These are phyloP conservation scores for Phytophthora fragariae DNA, from an alignment of 352 stramenopile genomes.

Conservation along the genomic window DNA sequence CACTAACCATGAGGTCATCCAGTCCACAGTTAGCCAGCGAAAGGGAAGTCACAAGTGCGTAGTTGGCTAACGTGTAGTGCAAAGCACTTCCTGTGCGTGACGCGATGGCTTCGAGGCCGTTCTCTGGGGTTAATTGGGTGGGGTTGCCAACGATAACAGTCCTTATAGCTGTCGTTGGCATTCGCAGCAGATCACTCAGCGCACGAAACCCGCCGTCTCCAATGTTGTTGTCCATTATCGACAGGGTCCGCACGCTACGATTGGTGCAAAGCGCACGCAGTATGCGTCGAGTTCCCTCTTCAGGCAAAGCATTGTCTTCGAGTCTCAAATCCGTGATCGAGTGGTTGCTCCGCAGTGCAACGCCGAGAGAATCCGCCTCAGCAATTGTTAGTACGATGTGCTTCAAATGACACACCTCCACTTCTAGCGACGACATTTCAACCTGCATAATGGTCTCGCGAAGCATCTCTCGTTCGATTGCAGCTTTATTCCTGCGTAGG, in stretches of 20 bases:
- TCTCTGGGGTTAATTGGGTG: slow-evolving; percentile 31
- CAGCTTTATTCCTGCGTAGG: slow-evolving; percentile 37
- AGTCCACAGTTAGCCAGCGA: slow-evolving; percentile 50
- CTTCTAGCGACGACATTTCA: slow-evolving; percentile 26
- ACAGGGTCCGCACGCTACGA: slow-evolving; percentile 30
- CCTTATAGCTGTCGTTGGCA: slow-evolving; percentile 27
- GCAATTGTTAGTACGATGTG: slow-evolving; percentile 46
- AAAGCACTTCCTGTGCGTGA: slow-evolving; percentile 34
- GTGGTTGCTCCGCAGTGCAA: slow-evolving; percentile 34
- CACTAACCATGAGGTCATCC: slow-evolving; percentile 42
- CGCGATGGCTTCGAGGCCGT: slow-evolving; percentile 33
- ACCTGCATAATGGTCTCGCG: slow-evolving; percentile 26
- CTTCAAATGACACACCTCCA: slow-evolving; percentile 46
- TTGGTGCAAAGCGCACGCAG: slow-evolving; percentile 37
- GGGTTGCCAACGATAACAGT: slow-evolving; percentile 41
- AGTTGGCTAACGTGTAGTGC: slow-evolving; percentile 48
- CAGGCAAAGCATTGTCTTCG: slow-evolving; percentile 50
- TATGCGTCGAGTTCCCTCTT: slow-evolving; percentile 43
- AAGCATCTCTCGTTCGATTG: slow-evolving; percentile 22
- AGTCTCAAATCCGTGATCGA: slow-evolving; percentile 46
- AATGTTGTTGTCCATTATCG: slow-evolving; percentile 48
- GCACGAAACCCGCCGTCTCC: slow-evolving; percentile 45
- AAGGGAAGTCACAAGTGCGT: slow-evolving; percentile 36
- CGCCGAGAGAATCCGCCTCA: slow-evolving; percentile 41
- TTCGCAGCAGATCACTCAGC: slow-evolving; percentile 39